Percentiles rank a stretch among this genome's conserved stretches.
These are phyloP conservation scores for Haberlea rhodopensis DNA, from an alignment of 257 asterid genomes.

Conservation along the genomic window DNA sequence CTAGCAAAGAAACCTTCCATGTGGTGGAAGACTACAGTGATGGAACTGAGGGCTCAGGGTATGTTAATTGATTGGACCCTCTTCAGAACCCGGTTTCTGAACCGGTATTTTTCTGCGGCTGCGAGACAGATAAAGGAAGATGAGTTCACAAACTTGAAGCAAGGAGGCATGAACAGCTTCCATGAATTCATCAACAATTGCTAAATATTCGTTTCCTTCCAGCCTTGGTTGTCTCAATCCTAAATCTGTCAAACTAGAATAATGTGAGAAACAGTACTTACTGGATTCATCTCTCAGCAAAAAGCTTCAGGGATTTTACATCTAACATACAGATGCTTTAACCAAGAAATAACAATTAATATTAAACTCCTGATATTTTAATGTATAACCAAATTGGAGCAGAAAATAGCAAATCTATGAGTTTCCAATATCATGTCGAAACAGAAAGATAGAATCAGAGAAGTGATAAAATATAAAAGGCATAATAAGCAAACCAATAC, in stretches of 20 bases:
- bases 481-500: conserved; percentile 6
- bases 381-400: neutral
- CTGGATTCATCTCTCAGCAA: conserved; percentile 15
- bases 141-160: no score
- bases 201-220: conserved; percentile 94
- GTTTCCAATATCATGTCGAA: conserved; percentile 3
- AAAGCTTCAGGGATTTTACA: conserved; percentile 5
- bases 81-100: no score
- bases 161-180: conserved; percentile 99
- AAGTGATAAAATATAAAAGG: conserved; percentile 19
- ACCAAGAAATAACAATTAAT: neutral
- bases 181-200: conserved; percentile 94
- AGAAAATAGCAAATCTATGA: conserved; percentile 23
- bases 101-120: no score
- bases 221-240: conserved; percentile 91
- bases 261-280: conserved; percentile 28
- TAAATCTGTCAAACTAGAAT: conserved; percentile 68
- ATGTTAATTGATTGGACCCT: no score
- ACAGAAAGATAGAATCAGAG: conserved; percentile 17
- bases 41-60: no score
- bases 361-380: no score
- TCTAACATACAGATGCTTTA: conserved; percentile 12
- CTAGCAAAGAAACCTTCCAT: no score
- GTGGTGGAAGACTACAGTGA: no score
- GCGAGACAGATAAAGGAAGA: no score